Evolutionary conservation across 257 asterid genomes (phyloP), one percentile per base, ranked within the genome.

Genomic region (Gentiana straminea): DNA sequence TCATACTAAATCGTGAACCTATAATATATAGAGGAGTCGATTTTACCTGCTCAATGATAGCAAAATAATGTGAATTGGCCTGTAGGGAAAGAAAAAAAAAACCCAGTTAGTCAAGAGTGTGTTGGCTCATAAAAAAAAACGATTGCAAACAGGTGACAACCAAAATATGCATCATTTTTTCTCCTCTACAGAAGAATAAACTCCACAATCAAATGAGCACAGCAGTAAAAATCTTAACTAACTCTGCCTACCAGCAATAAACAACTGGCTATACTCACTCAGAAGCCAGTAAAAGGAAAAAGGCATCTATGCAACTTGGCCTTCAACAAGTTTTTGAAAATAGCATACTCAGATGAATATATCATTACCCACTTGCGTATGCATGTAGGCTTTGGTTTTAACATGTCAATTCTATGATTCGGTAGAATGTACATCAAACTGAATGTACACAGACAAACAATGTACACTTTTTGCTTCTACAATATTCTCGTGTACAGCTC

Each of bases 61-160:
- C 97, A 71, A 75, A 88, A 73, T 81, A 92, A 74, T 92, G 99
- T 49, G 99, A 92, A 85, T 92, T 92, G 34, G 97, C 99, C 99
- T 92, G 99, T 77, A 83, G 51, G 70, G 68, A 62, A 61, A 61
- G 57, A 61, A 61, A 57, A 36, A 3, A 69, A 72, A 76, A 58
- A 54, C 53, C 50, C 51, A 59, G 59, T 60, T 37, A 61, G 62
- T 24, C 61, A 58, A 50, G 39, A n/a, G 34, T 44, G 24, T 8
- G 10, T 9, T 11, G 35, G 45, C 12, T 44, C 24, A 4, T n/a
- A 35, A 34, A 55, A 13, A n/a, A 55, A 13, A 55, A 37, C 49
- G 32, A 2, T 7, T 13, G 43, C 15, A 13, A 37, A 33, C 34
- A 62, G 13, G 45, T 33, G 54, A 62, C 37, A 38, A 54, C 35